Conservation (phyloP, 768 basidiomycete species). For the Pleurotus salmoneostramineus region DNA sequence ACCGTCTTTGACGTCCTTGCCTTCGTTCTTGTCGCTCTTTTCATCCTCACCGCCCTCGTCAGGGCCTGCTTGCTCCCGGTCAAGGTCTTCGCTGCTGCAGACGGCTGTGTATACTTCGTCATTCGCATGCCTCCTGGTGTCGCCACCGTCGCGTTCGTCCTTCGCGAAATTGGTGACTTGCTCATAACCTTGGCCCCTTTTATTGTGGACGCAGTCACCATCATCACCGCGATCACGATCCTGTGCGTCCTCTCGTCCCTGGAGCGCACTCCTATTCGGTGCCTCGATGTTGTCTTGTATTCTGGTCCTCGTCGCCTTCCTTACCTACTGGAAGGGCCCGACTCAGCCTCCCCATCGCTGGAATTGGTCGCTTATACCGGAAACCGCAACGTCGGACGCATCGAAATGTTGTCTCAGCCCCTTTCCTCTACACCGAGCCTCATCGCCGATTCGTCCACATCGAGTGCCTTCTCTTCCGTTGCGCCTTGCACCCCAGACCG, state of each 20-base stretch:
- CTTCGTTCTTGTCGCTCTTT: background rate
- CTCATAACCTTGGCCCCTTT: background rate
- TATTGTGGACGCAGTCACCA: background rate
- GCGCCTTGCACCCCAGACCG: background rate
- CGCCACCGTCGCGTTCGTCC: background rate
- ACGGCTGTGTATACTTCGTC: background rate
- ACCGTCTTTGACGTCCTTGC: background rate
- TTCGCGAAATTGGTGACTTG: background rate
- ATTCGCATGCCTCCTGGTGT: background rate
- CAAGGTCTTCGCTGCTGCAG: background rate
- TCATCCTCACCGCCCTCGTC: background rate
- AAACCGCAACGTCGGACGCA: background rate
- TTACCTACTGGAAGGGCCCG: background rate
- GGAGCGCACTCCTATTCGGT: background rate
- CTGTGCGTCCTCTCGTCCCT: background rate
- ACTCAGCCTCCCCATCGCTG: background rate
- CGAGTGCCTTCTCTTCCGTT: background rate
- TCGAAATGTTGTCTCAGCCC: background rate
- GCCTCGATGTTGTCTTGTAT: background rate
- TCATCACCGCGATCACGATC: background rate
- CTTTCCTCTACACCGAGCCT: background rate
- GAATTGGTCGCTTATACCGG: background rate
- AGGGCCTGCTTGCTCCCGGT: background rate
- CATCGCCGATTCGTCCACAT: background rate
- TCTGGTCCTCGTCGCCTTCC: background rate